Evolutionary conservation across 108 stramenopile genomes (phyloP).

Genomic region (Stephanodiscus triporus): DNA sequence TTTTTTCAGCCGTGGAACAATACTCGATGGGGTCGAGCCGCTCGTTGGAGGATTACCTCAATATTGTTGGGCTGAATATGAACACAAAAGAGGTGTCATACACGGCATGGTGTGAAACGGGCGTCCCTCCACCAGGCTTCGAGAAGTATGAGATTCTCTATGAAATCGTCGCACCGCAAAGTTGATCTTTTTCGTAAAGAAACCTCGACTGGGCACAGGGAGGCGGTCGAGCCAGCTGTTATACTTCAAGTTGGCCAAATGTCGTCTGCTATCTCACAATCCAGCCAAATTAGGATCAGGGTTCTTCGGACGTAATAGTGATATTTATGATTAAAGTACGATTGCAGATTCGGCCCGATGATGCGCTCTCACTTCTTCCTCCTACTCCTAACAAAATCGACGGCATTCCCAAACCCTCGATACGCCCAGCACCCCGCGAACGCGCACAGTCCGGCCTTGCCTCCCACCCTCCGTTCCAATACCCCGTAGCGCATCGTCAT

Average conservation of each 20-base stretch:
- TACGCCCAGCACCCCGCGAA: constrained; percentile 59
- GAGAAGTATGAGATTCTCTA: constrained; percentile 67
- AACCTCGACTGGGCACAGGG: background rate
- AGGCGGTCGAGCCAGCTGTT: background rate
- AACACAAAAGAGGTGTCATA: constrained; percentile 75
- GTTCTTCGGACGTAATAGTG: too few relatives aligned
- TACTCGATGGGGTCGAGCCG: constrained; percentile 83
- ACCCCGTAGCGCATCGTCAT: constrained; percentile 47
- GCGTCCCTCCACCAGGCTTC: constrained; percentile 77
- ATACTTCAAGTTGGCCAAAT: too few relatives aligned
- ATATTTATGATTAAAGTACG: constrained; percentile 2
- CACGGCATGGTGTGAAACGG: constrained; percentile 85
- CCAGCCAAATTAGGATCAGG: background rate
- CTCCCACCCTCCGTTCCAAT: constrained; percentile 73
- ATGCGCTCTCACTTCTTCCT: constrained; percentile 8
- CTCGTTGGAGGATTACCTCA: constrained; percentile 69
- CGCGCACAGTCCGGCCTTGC: constrained; percentile 71
- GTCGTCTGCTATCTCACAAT: too few relatives aligned
- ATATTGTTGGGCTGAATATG: constrained; percentile 81
- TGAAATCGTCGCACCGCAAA: constrained; percentile 9
- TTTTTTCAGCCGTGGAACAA: constrained; percentile 70
- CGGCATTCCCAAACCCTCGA: constrained; percentile 41
- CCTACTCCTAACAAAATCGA: constrained; percentile 28
- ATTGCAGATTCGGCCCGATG: background rate
- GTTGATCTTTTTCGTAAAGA: background rate